A percentile compares a stretch with the other conserved stretches of the same genome.
Conservation (phyloP, 2,329 filamentous ascomycete species). For the Lachnellula occidentalis region DNA sequence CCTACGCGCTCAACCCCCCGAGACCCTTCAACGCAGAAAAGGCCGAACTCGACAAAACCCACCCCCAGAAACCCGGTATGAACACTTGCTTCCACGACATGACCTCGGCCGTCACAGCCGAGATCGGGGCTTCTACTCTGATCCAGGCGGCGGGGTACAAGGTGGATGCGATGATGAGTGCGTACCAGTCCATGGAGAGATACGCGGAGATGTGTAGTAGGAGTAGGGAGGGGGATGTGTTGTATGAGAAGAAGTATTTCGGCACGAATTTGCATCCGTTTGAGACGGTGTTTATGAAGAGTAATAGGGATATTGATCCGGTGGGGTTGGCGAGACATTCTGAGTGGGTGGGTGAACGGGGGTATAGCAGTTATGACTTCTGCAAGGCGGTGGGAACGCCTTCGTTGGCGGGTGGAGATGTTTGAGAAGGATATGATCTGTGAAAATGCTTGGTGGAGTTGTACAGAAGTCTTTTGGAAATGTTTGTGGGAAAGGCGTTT, state of each 20-base stretch:
- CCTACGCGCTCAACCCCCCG: conserved; percentile 1
- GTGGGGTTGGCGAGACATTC: conserved; percentile 17
- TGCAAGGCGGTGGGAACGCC: conserved; percentile 6
- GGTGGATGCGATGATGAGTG: conserved; percentile 25
- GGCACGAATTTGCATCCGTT: conserved; percentile 25
- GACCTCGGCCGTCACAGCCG: conserved; percentile 19
- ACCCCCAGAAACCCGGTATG: conserved; percentile 17
- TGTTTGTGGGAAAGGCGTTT: background rate
- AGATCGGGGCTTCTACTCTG: conserved; percentile 19
- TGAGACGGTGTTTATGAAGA: conserved; percentile 28
- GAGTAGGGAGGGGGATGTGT: conserved; percentile 16
- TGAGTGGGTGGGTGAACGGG: conserved; percentile 18
- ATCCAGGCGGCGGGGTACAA: conserved; percentile 24
- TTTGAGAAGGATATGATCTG: background rate
- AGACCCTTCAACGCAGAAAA: background rate
- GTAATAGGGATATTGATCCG: conserved; percentile 21
- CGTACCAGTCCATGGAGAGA: conserved; percentile 16
- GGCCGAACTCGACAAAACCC: background rate
- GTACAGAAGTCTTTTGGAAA: background rate
- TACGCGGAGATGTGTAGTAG: conserved; percentile 10
- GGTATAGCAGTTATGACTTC: conserved; percentile 26
- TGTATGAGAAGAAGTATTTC: conserved; percentile 22
- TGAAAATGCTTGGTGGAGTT: no score
- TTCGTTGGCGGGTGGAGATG: background rate
- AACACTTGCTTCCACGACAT: conserved; percentile 23